These are phyloP conservation scores for Nakaseomyces sp. DNA, from an alignment of 1,139 yeast species.

Conservation along the genomic window DNA sequence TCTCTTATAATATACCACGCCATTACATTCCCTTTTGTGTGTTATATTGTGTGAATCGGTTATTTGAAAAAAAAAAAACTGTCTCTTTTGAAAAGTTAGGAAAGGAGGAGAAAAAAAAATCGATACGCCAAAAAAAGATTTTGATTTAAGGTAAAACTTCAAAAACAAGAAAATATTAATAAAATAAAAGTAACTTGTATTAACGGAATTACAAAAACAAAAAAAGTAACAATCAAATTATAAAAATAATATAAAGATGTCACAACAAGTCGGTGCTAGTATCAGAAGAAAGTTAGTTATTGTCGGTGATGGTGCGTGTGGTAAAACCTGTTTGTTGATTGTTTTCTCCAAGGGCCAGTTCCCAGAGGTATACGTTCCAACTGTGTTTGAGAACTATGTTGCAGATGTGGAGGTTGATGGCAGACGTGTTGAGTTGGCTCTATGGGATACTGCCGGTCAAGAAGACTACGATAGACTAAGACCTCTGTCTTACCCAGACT, in stretches of 20 bases:
- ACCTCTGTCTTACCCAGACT: conserved; percentile 88
- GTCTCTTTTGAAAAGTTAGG: no score
- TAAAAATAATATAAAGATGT: conserved; percentile 18
- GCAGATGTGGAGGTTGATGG: conserved; percentile 94
- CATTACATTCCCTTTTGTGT: no score
- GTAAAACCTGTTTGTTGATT: conserved; percentile 73
- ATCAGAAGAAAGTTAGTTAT: conserved; percentile 58
- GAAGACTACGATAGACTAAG: conserved; percentile 94
- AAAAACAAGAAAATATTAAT: no score
- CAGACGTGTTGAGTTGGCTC: conserved; percentile 84
- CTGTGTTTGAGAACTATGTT: conserved; percentile 90
- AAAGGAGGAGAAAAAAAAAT: no score
- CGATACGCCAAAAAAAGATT: no score
- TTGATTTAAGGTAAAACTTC: background rate
- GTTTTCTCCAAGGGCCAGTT: conserved; percentile 91
- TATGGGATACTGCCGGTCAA: conserved; percentile 99
- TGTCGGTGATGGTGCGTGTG: conserved; percentile 83
- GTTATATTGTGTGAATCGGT: no score
- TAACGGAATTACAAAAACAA: background rate
- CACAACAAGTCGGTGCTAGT: conserved; percentile 29
- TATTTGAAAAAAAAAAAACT: no score
- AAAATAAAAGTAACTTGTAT: background rate
- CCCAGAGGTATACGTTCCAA: conserved; percentile 93
- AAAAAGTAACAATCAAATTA: background rate
- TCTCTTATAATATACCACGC: no score